Conservation (phyloP, 2,329 filamentous ascomycete species). For the Ophiocordyceps camponoti-rufipedis region DNA sequence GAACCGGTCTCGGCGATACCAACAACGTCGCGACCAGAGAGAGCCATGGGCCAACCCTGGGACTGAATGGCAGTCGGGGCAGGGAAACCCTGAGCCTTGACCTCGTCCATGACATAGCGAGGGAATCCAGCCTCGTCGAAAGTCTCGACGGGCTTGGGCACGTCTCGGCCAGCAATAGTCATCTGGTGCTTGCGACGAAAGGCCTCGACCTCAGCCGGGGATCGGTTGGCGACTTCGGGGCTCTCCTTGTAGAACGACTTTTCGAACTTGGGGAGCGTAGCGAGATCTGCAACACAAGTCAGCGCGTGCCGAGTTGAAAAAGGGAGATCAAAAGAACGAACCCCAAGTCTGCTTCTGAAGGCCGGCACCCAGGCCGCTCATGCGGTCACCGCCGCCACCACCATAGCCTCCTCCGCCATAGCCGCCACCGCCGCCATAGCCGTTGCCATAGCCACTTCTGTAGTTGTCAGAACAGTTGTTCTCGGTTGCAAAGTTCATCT, state of each 20-base stretch:
- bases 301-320: conserved; percentile 4
- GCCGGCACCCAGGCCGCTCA: conserved; percentile 76
- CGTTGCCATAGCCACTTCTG: conserved; percentile 16
- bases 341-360: conserved; percentile 82
- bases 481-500: neutral
- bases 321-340: conserved; percentile 25
- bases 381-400: conserved; percentile 53
- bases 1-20: conserved; percentile 99
- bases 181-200: conserved; percentile 81
- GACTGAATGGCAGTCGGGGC: conserved; percentile 93
- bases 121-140: conserved; percentile 98
- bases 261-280: conserved; percentile 80
- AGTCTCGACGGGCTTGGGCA: conserved; percentile 87
- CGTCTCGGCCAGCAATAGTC: conserved; percentile 57
- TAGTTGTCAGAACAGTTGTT: conserved; percentile 4
- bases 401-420: conserved; percentile 15
- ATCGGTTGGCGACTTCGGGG: conserved; percentile 55
- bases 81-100: conserved; percentile 93
- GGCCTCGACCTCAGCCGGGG: conserved; percentile 62
- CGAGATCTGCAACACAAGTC: conserved; percentile 40
- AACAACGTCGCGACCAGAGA: conserved; percentile 93
- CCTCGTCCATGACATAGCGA: conserved; percentile 91
- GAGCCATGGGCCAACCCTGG: conserved; percentile 97
- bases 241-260: conserved; percentile 99
- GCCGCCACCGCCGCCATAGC: conserved; percentile 13